Evolutionary conservation across 768 basidiomycete genomes (phyloP).

Genomic region (Ramaria sp.): DNA sequence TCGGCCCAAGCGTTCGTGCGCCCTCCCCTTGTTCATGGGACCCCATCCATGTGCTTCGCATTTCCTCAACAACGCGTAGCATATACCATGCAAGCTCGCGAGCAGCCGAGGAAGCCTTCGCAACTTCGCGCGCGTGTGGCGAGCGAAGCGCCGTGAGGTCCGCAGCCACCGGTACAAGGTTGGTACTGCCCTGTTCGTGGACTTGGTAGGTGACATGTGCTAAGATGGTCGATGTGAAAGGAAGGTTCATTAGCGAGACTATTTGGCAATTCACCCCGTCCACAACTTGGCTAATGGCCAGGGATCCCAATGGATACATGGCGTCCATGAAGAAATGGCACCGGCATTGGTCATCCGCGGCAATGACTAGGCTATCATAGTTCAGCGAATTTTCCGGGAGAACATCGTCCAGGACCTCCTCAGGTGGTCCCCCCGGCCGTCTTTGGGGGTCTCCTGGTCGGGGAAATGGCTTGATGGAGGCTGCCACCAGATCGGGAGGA

Average conservation of each 20-base stretch:
- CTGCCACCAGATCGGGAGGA: constrained; percentile 37
- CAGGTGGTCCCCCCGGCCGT: constrained; percentile 16
- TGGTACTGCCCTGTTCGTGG: constrained; percentile 19
- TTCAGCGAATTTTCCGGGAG: constrained; percentile 36
- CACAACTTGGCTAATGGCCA: constrained; percentile 24
- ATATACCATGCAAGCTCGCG: constrained; percentile 65
- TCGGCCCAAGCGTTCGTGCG: constrained; percentile 60
- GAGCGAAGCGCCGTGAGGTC: constrained; percentile 46
- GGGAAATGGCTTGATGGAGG: constrained; percentile 45
- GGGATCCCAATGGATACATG: constrained; percentile 54
- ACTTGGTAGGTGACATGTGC: constrained; percentile 26
- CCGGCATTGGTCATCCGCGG: constrained; percentile 45
- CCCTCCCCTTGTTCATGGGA: constrained; percentile 46
- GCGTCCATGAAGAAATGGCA: constrained; percentile 68
- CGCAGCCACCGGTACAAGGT: constrained; percentile 35
- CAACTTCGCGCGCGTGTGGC: constrained; percentile 54
- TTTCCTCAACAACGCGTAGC: constrained; percentile 60
- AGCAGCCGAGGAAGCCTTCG: constrained; percentile 54
- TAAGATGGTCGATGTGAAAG: constrained; percentile 34
- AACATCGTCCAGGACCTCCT: constrained; percentile 28
- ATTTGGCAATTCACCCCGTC: constrained; percentile 14
- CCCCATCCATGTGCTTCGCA: constrained; percentile 66
- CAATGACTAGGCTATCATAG: constrained; percentile 45
- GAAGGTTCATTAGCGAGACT: constrained; percentile 35
- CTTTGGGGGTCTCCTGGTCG: constrained; percentile 21